Evolutionary conservation across 257 asterid species (phyloP), one percentile per base, ranked within the genome.

Genomic region (Solanum appendiculatum): DNA sequence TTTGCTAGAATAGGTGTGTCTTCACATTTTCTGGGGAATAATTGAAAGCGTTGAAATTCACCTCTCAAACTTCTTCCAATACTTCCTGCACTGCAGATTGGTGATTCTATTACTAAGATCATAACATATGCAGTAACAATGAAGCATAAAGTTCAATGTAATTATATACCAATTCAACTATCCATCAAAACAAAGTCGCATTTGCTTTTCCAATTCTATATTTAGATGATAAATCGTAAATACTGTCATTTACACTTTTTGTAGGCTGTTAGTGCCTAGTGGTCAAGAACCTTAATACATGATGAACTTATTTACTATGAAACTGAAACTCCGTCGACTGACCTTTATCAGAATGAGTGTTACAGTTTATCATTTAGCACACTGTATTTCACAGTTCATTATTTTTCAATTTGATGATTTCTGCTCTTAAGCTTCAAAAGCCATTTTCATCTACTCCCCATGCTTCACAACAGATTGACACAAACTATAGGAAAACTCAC

Each of bases 41-140:
- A 85, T 87, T 95, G 98, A 95, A 94, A 94, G 39, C 98, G 96
- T 91, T 92, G 89, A 89, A 95, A 97, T 88, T 95, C 99, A 29
- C 99, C 99, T 91, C 91, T 95, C 92, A 88, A 91, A 90, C 97
- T 94, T 95, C 99, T 93, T 56, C 99, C 99, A 42, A 97, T 95
- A 94, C 99, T 97, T 90, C 99, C 99, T 88, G 98, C 92, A 83
- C 99, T 97, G 98, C 88, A 91, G 86, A 83, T 72, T 88, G 86
- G 68, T 77, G 88, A 83, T 64, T 89, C 70, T 88, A 58, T 86
- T 58, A 39, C 15, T 1, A 75, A 75, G 83, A 56, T 21, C 56
- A 39, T 39, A 39, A 39, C 21, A 11, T 75, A 23, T 39, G 56
- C 29, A 13, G 56, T 23, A 15, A n/a, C 34, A 40, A 40, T 39